Evolutionary conservation across 1,284 basidiomycete species (phyloP).

Genomic region (Apiotrichum brassicae): DNA sequence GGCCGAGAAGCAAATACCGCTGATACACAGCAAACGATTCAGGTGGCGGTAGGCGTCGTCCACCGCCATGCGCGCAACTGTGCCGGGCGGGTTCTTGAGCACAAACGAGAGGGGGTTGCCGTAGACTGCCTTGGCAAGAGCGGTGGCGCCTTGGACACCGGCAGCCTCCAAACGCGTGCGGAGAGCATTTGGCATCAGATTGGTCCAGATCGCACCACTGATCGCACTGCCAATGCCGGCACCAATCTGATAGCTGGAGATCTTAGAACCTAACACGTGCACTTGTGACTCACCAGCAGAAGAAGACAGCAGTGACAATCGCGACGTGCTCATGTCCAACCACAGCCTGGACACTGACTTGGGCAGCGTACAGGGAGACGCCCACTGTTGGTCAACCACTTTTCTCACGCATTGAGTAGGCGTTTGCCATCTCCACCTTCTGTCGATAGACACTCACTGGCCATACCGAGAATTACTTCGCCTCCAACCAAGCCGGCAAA

Average conservation of each 20-base stretch:
- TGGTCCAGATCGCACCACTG: conserved; percentile 47
- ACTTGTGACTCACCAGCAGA: conserved; percentile 14
- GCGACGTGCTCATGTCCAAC: conserved; percentile 43
- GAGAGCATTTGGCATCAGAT: conserved; percentile 20
- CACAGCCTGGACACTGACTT: conserved; percentile 41
- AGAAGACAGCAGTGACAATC: conserved; percentile 41
- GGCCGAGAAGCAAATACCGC: conserved; percentile 25
- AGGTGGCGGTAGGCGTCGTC: conserved; percentile 29
- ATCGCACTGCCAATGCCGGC: conserved; percentile 44
- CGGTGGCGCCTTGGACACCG: conserved; percentile 1
- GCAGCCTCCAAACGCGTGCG: conserved; percentile 4
- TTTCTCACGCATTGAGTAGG: too few relatives aligned
- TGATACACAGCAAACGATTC: conserved; percentile 28
- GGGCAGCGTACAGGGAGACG: conserved; percentile 42
- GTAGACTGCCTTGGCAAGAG: conserved; percentile 19
- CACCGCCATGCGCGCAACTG: conserved; percentile 33
- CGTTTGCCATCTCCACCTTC: background rate
- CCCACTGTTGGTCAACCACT: conserved; percentile 20
- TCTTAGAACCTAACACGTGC: background rate
- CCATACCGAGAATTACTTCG: conserved; percentile 43
- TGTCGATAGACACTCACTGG: background rate
- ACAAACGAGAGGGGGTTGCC: conserved; percentile 35
- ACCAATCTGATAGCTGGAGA: conserved; percentile 26
- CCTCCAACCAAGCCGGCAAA: conserved; percentile 38
- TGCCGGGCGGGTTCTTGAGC: conserved; percentile 34